Percentiles rank a stretch among this genome's conserved stretches.
phyloP scores from a whole-genome alignment of 2,329 filamentous ascomycete genomes.

The Talaromyces piceae region DNA sequence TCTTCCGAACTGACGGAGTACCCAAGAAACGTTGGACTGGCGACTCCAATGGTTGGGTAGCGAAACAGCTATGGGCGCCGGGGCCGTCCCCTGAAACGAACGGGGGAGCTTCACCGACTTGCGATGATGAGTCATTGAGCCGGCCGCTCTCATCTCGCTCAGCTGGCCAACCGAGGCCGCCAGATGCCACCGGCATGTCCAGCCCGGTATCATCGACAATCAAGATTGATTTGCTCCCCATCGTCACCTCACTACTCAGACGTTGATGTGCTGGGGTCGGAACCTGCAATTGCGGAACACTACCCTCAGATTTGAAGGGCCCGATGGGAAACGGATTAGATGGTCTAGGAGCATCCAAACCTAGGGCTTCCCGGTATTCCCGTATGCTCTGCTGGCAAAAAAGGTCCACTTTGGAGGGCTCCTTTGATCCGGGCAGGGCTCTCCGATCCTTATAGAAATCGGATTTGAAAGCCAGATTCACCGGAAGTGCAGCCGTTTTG shows the following conservation, averaged over 20 bases:
- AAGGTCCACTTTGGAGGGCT: conserved; percentile 66
- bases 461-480: conserved; percentile 38
- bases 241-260: conserved; percentile 53
- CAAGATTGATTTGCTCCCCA: conserved; percentile 82
- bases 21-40: not conserved
- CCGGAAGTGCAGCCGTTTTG: conserved; percentile 36
- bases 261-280: conserved; percentile 27
- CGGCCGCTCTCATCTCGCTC: not conserved
- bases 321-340: conserved; percentile 14
- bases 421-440: conserved; percentile 25
- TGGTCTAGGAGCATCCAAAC: conserved; percentile 48
- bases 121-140: conserved; percentile 1
- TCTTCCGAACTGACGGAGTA: conserved; percentile 16
- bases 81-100: conserved; percentile 18
- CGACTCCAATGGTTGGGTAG: not conserved
- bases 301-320: conserved; percentile 1
- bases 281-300: conserved; percentile 7
- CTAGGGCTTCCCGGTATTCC: conserved; percentile 69
- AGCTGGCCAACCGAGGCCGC: conserved; percentile 20
- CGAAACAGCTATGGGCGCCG: not conserved
- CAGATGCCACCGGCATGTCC: conserved; percentile 32
- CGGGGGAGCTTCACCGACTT: conserved; percentile 19
- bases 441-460: conserved; percentile 37
- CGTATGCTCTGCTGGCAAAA: conserved; percentile 71
- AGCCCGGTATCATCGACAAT: conserved; percentile 64